Base-by-base conservation (phyloP, 345 rosid genomes). In the Excoecaria cochinchinensis region DNA sequence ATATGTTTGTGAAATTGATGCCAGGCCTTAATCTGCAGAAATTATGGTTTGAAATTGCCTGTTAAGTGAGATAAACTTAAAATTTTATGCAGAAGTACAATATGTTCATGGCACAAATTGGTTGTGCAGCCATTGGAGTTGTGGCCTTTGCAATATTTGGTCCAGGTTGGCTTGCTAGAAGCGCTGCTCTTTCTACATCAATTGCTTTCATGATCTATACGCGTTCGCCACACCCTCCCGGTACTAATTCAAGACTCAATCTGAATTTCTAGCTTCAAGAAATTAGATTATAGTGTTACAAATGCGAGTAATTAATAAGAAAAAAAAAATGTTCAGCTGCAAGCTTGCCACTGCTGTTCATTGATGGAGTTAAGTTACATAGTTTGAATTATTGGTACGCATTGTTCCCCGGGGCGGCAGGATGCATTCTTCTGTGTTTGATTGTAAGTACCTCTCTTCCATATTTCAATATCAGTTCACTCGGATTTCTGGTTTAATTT, bases 71-170 rank as follows among this genome's bases (percentile, higher is more conserved):
- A 17, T 46, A 42, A n/a, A n/a, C n/a, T n/a, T n/a, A n/a, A 22
- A 24, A 19, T 1, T 70, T 39, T 8, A 19, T 85, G 90, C 97
- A 95, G 97, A 95, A 90, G 77, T 95, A 92, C 91, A 92, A 94
- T 74, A 83, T 94, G 81, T 94, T 94, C 89, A 80, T 89, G 87
- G 92, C 97, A 69, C 98, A 94, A 76, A 88, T 91, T 52, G 98
- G 97, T 24, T 94, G 98, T 78, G 95, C 97, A 25, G 92, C 90
- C n/a, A 84, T 91, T 6, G 99, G 98, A 46, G 97, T 95, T 25
- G n/a, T 90, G 55, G 94, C 97, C 4, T 84, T 92, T 72, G 53
- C 90, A 10, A 11, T 84, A 64, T 85, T 92, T 56, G 99, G 97
- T 0, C 91, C 97, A 0, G 90, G 97, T 13, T 92, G 95, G 97